Conservation (phyloP, 176 grass and related monocot species). For the Pontederia paniculata region DNA sequence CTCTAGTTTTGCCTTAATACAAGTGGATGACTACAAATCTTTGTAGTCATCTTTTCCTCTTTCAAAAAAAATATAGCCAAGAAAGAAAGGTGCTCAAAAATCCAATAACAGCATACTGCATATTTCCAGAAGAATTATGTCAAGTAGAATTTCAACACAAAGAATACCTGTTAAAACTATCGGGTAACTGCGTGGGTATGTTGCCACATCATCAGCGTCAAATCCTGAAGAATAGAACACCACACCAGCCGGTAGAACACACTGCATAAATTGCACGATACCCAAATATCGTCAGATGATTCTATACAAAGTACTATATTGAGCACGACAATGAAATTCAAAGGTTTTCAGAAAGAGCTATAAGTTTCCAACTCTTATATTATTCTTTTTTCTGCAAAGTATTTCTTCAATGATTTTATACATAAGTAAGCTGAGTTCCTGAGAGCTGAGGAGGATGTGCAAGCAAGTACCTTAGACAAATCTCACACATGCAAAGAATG, state of each 20-base stretch:
- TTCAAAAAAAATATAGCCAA: background rate
- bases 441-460: too few relatives aligned
- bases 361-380: too few relatives aligned
- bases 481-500: too few relatives aligned
- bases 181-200: slow-evolving; percentile 81
- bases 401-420: too few relatives aligned
- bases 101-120: background rate
- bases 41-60: too few relatives aligned
- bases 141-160: background rate
- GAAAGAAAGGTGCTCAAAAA: background rate
- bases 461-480: too few relatives aligned
- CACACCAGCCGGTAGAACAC: slow-evolving; percentile 97
- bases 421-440: too few relatives aligned
- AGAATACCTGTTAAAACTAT: slow-evolving; percentile 97
- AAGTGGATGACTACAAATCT: too few relatives aligned
- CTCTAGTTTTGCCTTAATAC: too few relatives aligned
- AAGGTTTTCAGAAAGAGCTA: too few relatives aligned
- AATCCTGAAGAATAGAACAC: slow-evolving; percentile 85
- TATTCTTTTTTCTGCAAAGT: too few relatives aligned
- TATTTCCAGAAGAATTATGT: background rate
- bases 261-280: slow-evolving; percentile 50
- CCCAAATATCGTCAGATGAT: background rate
- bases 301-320: background rate
- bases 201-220: slow-evolving; percentile 49
- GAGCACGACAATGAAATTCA: too few relatives aligned